Evolutionary conservation across 768 basidiomycete genomes (phyloP), one percentile per base, ranked within the genome.

Genomic region (Lactifluus rugatus): DNA sequence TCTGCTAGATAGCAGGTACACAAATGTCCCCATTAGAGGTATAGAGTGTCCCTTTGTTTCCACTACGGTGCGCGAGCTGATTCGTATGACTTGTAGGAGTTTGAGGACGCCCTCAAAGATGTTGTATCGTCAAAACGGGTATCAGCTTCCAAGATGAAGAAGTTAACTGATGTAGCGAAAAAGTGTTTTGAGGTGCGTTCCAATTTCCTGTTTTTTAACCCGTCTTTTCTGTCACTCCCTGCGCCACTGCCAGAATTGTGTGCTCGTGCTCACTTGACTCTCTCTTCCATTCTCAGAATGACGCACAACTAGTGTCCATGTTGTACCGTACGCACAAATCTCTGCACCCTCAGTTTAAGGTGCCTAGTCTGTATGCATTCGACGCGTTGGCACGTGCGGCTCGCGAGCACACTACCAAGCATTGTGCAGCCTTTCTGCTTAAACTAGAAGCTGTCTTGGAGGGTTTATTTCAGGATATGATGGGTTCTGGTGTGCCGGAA

Each of bases 391-490:
- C 91, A 44, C 84, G 95, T 57, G 93, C 86, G 17, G 91, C 92
- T 19, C 79, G 83, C 58, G 75, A 76, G 58, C 77, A 83, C 48
- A 82, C 76, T 46, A 82, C 74, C 66, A 93, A 93, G 70, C 79
- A 81, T 66, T 78, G 78, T 64, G 88, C 88, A 7, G 87, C 86
- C 2, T 95, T 98, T 71, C 74, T 97, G 50, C 76, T 82, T 66
- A 96, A 95, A 75, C 75, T 97, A 52, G 92, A 95, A 69, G 90
- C 89, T 45, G 81, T 97, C 57, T 77, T 96, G 58, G 92, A 96
- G 64, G 87, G 91, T 48, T 76, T 96, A 50, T 87, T 94, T 64
- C 81, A 84, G 68, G 94, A 96, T 66, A 87, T 94, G 82, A 70
- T 85, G 45, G 72, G 80, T 5, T 72, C 81, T 60, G 79, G 78